phyloP scores from a whole-genome alignment of 2,329 filamentous ascomycete species.

The Apiospora koreana region DNA sequence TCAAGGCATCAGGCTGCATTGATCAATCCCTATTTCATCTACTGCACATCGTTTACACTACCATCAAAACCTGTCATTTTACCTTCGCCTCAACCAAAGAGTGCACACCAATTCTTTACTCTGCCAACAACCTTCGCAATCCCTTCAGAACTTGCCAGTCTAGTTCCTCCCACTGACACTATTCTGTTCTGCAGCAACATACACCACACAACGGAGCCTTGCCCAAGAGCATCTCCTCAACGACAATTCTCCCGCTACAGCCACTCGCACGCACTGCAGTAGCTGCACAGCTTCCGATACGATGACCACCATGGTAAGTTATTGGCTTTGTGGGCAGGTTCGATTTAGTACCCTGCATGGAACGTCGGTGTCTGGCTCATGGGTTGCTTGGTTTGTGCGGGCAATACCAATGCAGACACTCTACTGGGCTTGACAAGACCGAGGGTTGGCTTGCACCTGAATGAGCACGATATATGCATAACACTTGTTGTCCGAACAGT shows the following conservation, averaged over 20 bases:
- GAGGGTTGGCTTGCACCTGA: not conserved
- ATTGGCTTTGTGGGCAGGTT: not conserved
- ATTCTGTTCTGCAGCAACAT: not conserved
- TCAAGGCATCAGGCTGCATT: slow-evolving; percentile 6
- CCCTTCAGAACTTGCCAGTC: too few species aligned
- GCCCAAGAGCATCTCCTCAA: not conserved
- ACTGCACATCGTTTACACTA: not conserved
- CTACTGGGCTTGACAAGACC: not conserved
- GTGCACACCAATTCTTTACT: not conserved
- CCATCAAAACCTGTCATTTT: not conserved
- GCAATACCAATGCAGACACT: not conserved
- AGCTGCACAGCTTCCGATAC: slow-evolving; percentile 17
- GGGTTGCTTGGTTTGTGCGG: not conserved
- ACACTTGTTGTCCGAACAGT: not conserved
- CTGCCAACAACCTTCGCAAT: not conserved
- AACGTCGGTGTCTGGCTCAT: not conserved
- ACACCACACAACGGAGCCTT: not conserved
- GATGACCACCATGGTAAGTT: slow-evolving; percentile 38
- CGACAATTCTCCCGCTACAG: slow-evolving; percentile 10
- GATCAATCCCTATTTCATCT: not conserved
- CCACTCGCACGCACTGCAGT: slow-evolving; percentile 21
- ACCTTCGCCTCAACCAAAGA: not conserved
- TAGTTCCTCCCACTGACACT: not conserved
- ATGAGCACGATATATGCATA: not conserved
- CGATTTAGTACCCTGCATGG: not conserved